phyloP scores from a whole-genome alignment of 176 grass and related monocot genomes.

The Paspalum notatum region DNA sequence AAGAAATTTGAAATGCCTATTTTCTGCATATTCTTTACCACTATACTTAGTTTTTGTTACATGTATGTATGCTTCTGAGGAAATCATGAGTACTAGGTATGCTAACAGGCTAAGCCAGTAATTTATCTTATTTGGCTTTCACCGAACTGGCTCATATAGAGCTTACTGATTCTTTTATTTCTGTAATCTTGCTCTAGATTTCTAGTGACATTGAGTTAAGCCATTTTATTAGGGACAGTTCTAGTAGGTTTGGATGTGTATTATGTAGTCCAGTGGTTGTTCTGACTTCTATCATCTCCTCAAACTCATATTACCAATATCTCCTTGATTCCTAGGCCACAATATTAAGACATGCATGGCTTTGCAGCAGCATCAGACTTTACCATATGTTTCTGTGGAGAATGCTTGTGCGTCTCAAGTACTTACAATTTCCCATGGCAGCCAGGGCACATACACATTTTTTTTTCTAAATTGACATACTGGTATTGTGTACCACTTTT shows the following conservation, averaged over 20 bases:
- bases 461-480: not conserved
- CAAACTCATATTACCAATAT: conserved; percentile 13
- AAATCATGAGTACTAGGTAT: conserved; percentile 11
- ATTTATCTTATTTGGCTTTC: conserved; percentile 18
- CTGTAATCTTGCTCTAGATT: not conserved
- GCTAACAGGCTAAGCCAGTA: conserved; percentile 10
- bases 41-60: not conserved
- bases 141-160: conserved; percentile 7
- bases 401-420: not conserved
- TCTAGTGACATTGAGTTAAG: conserved; percentile 16
- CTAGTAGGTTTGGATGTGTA: conserved; percentile 12
- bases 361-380: conserved; percentile 23
- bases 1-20: conserved; percentile 34
- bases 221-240: conserved; percentile 31
- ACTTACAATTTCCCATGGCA: conserved; percentile 4
- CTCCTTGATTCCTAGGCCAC: conserved; percentile 23
- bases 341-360: conserved; percentile 14
- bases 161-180: conserved; percentile 21
- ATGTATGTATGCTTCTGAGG: conserved; percentile 10
- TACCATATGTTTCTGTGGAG: conserved; percentile 21
- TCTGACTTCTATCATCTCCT: conserved; percentile 19
- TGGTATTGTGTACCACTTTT: not conserved
- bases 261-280: conserved; percentile 17
- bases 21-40: not conserved
- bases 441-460: not conserved